These are phyloP conservation scores for Grifola frondosa DNA, from an alignment of 1,284 basidiomycete species.

Conservation along the genomic window DNA sequence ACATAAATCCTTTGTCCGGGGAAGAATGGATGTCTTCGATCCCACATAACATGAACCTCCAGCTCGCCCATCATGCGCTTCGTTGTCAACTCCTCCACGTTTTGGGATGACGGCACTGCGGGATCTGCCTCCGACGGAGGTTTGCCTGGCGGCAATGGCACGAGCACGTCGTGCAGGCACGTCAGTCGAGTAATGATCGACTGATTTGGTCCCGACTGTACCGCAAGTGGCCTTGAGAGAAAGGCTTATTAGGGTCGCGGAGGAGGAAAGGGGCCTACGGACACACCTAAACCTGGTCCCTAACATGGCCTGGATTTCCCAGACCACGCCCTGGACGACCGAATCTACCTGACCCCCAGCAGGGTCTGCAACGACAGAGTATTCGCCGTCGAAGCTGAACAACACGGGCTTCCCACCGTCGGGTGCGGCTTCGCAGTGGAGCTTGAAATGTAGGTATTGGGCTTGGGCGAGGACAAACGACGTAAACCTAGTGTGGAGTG, in stretches of 20 bases:
- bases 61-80: constrained; percentile 49
- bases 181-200: constrained; percentile 10
- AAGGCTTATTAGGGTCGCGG: background rate
- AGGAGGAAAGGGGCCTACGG: background rate
- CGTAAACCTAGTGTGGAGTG: constrained; percentile 37
- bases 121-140: constrained; percentile 24
- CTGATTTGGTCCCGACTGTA: constrained; percentile 15
- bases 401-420: constrained; percentile 16
- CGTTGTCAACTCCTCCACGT: background rate
- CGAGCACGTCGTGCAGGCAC: constrained; percentile 5
- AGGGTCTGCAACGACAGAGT: constrained; percentile 44
- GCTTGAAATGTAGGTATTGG: constrained; percentile 37
- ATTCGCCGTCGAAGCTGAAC: constrained; percentile 58
- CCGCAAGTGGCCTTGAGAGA: constrained; percentile 10
- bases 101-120: background rate
- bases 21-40: constrained; percentile 49
- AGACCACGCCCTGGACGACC: constrained; percentile 34
- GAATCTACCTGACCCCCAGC: constrained; percentile 38
- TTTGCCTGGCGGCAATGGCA: constrained; percentile 1
- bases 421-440: constrained; percentile 6
- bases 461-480: constrained; percentile 43
- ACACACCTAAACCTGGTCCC: constrained; percentile 43
- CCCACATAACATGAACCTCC: constrained; percentile 49
- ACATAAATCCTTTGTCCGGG: constrained; percentile 51
- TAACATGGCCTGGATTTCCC: constrained; percentile 35